These are phyloP conservation scores for Xylaria sp. DNA, from an alignment of 2,329 filamentous ascomycete genomes.

Conservation along the genomic window DNA sequence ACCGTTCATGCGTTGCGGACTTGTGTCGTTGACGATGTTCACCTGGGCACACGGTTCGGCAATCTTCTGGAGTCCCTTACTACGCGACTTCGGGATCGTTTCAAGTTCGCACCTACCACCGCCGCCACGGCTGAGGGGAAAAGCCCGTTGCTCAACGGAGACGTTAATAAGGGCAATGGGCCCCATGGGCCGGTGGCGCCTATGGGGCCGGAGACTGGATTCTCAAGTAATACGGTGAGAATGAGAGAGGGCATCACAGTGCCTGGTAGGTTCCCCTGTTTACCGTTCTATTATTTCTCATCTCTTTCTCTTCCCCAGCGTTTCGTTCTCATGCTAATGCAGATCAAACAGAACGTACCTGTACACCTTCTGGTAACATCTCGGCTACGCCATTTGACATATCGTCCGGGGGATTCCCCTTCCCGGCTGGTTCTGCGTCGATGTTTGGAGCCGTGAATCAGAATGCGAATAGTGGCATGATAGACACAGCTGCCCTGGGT, in stretches of 20 bases:
- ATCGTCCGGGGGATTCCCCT: conserved; percentile 50
- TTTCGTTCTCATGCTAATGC: conserved; percentile 8
- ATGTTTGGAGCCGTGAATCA: conserved; percentile 48
- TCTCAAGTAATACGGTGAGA: conserved; percentile 24
- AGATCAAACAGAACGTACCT: conserved; percentile 34
- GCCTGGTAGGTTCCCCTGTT: conserved; percentile 26
- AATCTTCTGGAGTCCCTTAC: conserved; percentile 77
- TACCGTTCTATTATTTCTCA: background rate
- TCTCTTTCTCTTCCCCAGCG: no score
- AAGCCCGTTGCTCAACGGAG: conserved; percentile 36
- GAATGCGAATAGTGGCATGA: conserved; percentile 29
- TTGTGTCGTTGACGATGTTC: conserved; percentile 79
- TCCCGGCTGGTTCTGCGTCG: conserved; percentile 42
- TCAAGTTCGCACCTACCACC: conserved; percentile 57
- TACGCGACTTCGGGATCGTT: conserved; percentile 65
- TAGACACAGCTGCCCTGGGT: conserved; percentile 31
- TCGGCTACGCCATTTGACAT: conserved; percentile 60
- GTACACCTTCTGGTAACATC: conserved; percentile 46
- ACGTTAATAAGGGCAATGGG: conserved; percentile 24
- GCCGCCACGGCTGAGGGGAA: conserved; percentile 41
- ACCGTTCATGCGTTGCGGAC: conserved; percentile 69
- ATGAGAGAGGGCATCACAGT: conserved; percentile 27
- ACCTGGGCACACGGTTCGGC: conserved; percentile 77
- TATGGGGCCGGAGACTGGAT: conserved; percentile 28
- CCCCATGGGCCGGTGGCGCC: conserved; percentile 29